Conservation (phyloP, 1,284 basidiomycete species). For the Melampsora americana region DNA sequence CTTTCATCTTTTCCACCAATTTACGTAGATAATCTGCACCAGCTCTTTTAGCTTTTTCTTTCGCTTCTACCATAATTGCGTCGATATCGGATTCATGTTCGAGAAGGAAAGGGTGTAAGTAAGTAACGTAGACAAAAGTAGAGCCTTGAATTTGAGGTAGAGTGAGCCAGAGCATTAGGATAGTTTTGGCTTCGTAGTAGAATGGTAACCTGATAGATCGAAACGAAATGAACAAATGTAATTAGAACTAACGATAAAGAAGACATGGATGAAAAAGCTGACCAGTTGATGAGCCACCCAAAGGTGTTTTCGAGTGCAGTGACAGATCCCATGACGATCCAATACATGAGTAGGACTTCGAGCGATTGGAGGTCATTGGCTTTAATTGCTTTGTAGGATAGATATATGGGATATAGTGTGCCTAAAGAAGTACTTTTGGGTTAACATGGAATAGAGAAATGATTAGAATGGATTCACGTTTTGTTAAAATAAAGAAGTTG, state of each 20-base stretch:
- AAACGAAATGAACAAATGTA: background rate
- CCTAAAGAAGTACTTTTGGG: constrained; percentile 31
- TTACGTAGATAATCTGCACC: constrained; percentile 34
- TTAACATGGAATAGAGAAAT: background rate
- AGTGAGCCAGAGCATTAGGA: constrained; percentile 40
- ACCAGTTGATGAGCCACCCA: constrained; percentile 43
- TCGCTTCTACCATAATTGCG: constrained; percentile 32
- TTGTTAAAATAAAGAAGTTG: background rate
- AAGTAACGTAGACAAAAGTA: constrained; percentile 40
- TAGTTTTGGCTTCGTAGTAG: constrained; percentile 35
- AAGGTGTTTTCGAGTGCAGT: constrained; percentile 31
- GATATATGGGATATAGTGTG: constrained; percentile 43
- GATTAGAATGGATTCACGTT: background rate
- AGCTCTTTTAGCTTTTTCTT: constrained; percentile 23
- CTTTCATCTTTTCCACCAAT: constrained; percentile 36
- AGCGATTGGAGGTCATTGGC: constrained; percentile 41
- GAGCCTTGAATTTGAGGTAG: constrained; percentile 45
- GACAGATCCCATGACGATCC: constrained; percentile 42
- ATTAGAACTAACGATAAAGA: background rate
- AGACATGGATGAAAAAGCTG: background rate
- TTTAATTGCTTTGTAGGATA: constrained; percentile 44
- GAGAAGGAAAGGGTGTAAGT: constrained; percentile 40
- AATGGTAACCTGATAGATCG: constrained; percentile 37
- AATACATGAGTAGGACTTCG: constrained; percentile 42
- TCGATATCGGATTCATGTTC: constrained; percentile 43